phyloP scores from a whole-genome alignment of 164 flowering plant species.

The Echeveria elegans region DNA sequence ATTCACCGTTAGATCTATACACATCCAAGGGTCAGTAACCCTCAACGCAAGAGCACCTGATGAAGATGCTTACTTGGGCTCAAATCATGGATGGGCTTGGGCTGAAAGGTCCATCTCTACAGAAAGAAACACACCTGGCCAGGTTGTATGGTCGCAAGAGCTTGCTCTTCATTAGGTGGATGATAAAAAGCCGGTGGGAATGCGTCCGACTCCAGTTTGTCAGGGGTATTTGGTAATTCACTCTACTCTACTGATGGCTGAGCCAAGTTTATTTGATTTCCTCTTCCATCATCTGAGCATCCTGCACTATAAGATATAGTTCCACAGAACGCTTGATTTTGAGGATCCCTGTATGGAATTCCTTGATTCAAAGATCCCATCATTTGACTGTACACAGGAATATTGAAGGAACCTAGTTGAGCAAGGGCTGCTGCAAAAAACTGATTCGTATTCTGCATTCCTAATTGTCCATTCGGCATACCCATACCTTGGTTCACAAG shows the following conservation, averaged over 20 bases:
- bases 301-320: conserved; percentile 13
- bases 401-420: conserved; percentile 4
- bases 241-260: conserved; percentile 1
- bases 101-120: no score
- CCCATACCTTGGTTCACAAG: conserved; percentile 15
- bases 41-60: no score
- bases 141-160: not conserved
- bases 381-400: conserved; percentile 6
- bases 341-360: conserved; percentile 13
- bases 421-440: conserved; percentile 4
- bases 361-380: conserved; percentile 9
- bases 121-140: not conserved
- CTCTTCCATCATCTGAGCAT: conserved; percentile 11
- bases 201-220: not conserved
- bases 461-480: conserved; percentile 17
- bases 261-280: conserved; percentile 14
- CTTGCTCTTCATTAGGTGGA: not conserved
- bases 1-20: no score
- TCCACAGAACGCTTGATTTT: conserved; percentile 13
- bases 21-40: no score
- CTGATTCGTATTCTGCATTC: conserved; percentile 21
- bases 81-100: no score
- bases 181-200: not conserved
- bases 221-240: not conserved
- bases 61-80: no score